Evolutionary conservation across 2,329 filamentous ascomycete genomes (phyloP), one percentile per base, ranked within the genome.

Genomic region (Pestalotiopsis sp.): DNA sequence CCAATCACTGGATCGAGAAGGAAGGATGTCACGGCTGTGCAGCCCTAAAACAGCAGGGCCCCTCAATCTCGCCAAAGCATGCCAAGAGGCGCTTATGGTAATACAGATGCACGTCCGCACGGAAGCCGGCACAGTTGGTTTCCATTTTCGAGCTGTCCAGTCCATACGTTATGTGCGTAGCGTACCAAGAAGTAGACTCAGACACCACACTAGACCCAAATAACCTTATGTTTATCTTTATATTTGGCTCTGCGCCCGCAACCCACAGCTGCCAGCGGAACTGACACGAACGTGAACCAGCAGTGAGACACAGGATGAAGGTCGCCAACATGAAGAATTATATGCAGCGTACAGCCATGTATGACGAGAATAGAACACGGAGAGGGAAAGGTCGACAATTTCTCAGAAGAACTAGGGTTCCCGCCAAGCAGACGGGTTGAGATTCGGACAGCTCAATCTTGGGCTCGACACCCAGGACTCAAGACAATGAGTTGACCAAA

Each of bases 21-120:
- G n/a, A 23, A 27, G 59, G 27, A 39, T 62, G 59, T 39, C 38
- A 20, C 59, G 36, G 59, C 59, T 27, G 27, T 12, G 27, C 59
- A 39, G 36, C 31, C 59, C 59, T 62, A 62, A 62, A 62, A 36
- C 14, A 62, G 25, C 27, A 14, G 20, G 45, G 45, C 45, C 25
- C 59, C n/a, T 39, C 59, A 62, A 62, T 62, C 59, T 62, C 59
- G 59, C 31, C 59, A 62, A 62, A 27, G 59, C 36, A 62, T 62
- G 59, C 59, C 59, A 62, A 62, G 59, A 39, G 25, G 17, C 59
- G 36, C 31, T 62, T 62, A 39, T 38, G 27, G 27, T 20, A 38
- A 36, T 36, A 62, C n/a, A 38, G 27, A 38, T 62, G 59, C 57
- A 36, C 59, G 36, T 36, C 31, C 31, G 31, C 59, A 39, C 59